A percentile compares a stretch with the other conserved stretches of the same genome.
phyloP scores from a whole-genome alignment of 2,329 filamentous ascomycete species.

The Penicillium sp. region DNA sequence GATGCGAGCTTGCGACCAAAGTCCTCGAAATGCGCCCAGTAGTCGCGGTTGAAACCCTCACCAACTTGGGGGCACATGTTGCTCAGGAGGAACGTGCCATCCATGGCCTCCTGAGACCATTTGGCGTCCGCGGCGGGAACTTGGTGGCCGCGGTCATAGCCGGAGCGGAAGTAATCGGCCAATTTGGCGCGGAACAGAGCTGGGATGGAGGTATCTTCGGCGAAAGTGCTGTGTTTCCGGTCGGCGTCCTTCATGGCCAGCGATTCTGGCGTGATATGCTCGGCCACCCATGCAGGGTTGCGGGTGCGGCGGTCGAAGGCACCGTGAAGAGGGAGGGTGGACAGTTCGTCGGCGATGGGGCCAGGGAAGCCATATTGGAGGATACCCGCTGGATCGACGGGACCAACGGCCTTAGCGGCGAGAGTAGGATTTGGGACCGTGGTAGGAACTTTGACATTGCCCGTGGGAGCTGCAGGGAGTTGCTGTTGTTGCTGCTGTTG shows the following conservation, averaged over 20 bases:
- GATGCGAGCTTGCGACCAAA: conserved; percentile 85
- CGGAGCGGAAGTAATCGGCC: conserved; percentile 91
- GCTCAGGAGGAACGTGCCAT: conserved; percentile 87
- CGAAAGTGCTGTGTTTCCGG: conserved; percentile 79
- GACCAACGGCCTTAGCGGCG: conserved; percentile 35
- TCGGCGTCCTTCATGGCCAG: conserved; percentile 76
- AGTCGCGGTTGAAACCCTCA: conserved; percentile 97
- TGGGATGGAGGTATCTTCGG: conserved; percentile 80
- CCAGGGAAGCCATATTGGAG: conserved; percentile 92
- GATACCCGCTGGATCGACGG: conserved; percentile 74
- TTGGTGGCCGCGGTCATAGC: conserved; percentile 95
- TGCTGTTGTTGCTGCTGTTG: conserved; percentile 33
- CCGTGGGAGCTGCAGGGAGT: conserved; percentile 32
- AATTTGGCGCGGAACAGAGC: conserved; percentile 86
- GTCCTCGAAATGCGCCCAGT: conserved; percentile 99
- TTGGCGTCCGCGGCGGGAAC: conserved; percentile 95
- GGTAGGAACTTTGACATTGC: conserved; percentile 35
- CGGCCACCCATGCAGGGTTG: conserved; percentile 93
- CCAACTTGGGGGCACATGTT: conserved; percentile 99
- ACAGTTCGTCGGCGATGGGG: conserved; percentile 80
- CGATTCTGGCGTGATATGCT: conserved; percentile 93
- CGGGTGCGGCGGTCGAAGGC: conserved; percentile 87
- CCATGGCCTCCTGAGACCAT: conserved; percentile 93
- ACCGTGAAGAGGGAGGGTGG: conserved; percentile 76
- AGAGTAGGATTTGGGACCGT: conserved; percentile 29